Evolutionary conservation across 805 yeast genomes (phyloP), one percentile per base, ranked within the genome.

Genomic region (Myxozyma lipomycoides): DNA sequence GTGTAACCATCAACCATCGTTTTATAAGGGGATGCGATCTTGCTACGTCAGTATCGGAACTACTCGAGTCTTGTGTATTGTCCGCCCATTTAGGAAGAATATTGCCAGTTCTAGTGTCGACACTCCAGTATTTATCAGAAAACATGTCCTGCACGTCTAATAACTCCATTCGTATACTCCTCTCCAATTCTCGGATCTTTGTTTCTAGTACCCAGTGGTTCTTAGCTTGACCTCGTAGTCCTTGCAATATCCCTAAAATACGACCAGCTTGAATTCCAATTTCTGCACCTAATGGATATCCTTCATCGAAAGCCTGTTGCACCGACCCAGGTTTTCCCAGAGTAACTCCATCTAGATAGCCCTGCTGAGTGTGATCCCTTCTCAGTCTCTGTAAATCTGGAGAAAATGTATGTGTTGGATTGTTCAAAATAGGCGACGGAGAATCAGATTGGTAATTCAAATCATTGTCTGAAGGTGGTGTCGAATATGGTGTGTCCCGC

Each of bases 281-380:
- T 1, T 62, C 63, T 0, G 93, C 87, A 1, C 98, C 98, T 1
- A 70, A 61, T 0, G 86, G 87, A 59, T 81, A 90, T 0, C 91
- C 91, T 1, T 70, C 74, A 64, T 90, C 95, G 62, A 91, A 90
- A 0, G 96, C 96, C 10, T 70, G 62, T 63, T 90, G 97, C 22
- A 88, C 69, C 37, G 83, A 78, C 5, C 68, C 67, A 58, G 86
- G 95, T 60, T 86, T 83, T 3, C 87, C 78, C 15, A 65, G 67
- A 1, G 86, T 73, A 4, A 90, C 62, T 0, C 97, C 98, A 53
- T 84, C 95, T 3, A 87, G 67, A 59, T 86, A 90, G 0, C 97
- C 98, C 55, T 83, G 83, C 56, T 85, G 86, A 6, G 73, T 73
- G 63, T 90, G 96, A 7, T 73, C 75, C 26, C 90, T 70, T 23